Conservation (phyloP, 345 rosid genomes). For the Capsella bursapastoris region DNA sequence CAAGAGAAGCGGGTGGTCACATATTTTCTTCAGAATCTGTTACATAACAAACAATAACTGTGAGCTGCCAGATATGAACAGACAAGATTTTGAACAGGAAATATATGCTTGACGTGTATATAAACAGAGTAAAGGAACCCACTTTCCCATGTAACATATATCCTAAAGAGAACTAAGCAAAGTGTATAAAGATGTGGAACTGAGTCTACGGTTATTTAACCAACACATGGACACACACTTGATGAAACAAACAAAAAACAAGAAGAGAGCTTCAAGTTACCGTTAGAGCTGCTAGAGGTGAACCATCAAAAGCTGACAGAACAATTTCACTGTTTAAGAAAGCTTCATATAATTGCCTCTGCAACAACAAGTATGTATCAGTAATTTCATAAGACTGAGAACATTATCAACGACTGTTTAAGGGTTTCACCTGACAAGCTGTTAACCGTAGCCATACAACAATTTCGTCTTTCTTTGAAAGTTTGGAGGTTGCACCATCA, state of each 20-base stretch:
- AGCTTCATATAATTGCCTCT: constrained; percentile 92
- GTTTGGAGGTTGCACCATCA: constrained; percentile 57
- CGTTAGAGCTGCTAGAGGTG: constrained; percentile 99
- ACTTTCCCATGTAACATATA: constrained; percentile 14
- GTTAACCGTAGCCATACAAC: constrained; percentile 94
- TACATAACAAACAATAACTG: constrained; percentile 37
- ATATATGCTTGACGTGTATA: background rate
- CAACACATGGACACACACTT: background rate
- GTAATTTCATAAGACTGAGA: constrained; percentile 27
- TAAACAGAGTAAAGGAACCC: constrained; percentile 10
- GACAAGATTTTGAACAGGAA: constrained; percentile 20
- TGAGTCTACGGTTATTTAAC: constrained; percentile 9
- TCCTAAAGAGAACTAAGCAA: constrained; percentile 7
- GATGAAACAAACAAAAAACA: constrained; percentile 16
- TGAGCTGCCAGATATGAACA: constrained; percentile 25
- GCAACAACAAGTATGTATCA: constrained; percentile 36
- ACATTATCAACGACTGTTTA: constrained; percentile 13
- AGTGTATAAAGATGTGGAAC: constrained; percentile 19
- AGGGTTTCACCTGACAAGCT: constrained; percentile 71
- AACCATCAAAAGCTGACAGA: constrained; percentile 93
- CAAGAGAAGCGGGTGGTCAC: constrained; percentile 51
- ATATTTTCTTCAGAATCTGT: constrained; percentile 95
- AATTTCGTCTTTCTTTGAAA: constrained; percentile 88
- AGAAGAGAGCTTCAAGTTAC: constrained; percentile 47
- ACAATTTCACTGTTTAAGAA: constrained; percentile 89